These are phyloP conservation scores for Papiliotrema flavescens DNA, from an alignment of 1,284 basidiomycete species.

Conservation along the genomic window DNA sequence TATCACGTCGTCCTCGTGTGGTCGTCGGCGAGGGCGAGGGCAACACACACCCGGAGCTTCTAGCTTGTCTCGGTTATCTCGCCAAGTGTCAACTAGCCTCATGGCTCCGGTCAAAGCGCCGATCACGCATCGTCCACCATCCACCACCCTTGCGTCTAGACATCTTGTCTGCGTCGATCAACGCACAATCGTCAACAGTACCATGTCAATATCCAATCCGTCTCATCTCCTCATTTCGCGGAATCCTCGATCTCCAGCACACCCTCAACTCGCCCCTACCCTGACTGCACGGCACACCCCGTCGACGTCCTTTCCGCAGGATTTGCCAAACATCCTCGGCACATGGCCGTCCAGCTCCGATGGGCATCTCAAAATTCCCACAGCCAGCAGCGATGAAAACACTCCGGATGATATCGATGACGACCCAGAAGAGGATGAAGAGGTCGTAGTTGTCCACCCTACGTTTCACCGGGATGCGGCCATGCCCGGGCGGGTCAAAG, in stretches of 20 bases:
- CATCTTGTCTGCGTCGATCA: too few species aligned
- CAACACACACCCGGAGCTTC: not conserved
- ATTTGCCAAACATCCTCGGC: slow-evolving; percentile 6
- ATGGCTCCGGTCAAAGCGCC: not conserved
- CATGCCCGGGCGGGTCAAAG: slow-evolving; percentile 39
- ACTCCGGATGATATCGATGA: not conserved
- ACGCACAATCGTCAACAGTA: not conserved
- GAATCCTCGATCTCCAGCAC: slow-evolving; percentile 42
- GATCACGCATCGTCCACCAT: not conserved
- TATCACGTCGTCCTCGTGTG: too few species aligned
- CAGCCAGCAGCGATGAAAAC: too few species aligned
- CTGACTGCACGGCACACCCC: slow-evolving; percentile 25
- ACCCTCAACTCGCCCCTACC: slow-evolving; percentile 39
- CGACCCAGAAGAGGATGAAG: slow-evolving; percentile 21
- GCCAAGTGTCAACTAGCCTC: not conserved
- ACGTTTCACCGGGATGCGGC: slow-evolving; percentile 31
- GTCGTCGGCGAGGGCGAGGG: not conserved
- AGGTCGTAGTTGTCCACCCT: slow-evolving; percentile 34
- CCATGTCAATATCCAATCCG: slow-evolving; percentile 34
- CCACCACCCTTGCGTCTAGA: too few species aligned
- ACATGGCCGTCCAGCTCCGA: slow-evolving; percentile 6
- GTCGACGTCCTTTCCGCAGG: slow-evolving; percentile 9
- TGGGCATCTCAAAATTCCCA: too few species aligned
- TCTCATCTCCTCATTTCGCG: slow-evolving; percentile 44
- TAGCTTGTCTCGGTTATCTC: not conserved